Percentiles rank a stretch among this genome's conserved stretches.
Conservation (phyloP, 2,329 filamentous ascomycete species). For the Thelonectria rubi region DNA sequence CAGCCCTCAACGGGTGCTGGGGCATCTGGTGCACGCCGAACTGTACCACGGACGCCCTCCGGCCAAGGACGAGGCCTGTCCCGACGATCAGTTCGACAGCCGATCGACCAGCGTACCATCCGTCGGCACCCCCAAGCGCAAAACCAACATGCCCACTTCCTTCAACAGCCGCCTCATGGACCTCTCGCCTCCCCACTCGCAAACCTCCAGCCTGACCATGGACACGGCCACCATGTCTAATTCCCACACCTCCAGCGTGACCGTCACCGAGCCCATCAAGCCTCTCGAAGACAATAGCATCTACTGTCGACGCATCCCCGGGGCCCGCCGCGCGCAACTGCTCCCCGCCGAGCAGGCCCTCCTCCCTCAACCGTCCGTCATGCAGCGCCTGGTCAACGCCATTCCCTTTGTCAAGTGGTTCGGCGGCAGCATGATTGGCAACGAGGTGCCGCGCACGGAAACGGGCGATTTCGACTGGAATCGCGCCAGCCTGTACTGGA, state of each 20-base stretch:
- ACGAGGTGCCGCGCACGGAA: slow-evolving; percentile 76
- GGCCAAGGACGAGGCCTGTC: slow-evolving; percentile 69
- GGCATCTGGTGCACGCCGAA: slow-evolving; percentile 76
- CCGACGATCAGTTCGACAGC: slow-evolving; percentile 50
- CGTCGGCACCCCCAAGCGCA: slow-evolving; percentile 40
- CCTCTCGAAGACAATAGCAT: slow-evolving; percentile 47
- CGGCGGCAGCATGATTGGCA: slow-evolving; percentile 76
- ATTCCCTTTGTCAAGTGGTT: slow-evolving; percentile 79
- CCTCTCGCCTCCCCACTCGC: slow-evolving; percentile 56
- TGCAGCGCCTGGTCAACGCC: slow-evolving; percentile 69
- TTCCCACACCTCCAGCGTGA: slow-evolving; percentile 56
- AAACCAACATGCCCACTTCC: slow-evolving; percentile 46
- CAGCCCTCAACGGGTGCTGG: slow-evolving; percentile 77
- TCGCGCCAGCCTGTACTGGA: slow-evolving; percentile 72
- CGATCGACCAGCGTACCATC: slow-evolving; percentile 51
- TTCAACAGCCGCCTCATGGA: slow-evolving; percentile 52
- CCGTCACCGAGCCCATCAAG: slow-evolving; percentile 51
- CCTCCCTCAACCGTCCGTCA: slow-evolving; percentile 71
- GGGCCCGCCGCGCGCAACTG: slow-evolving; percentile 70
- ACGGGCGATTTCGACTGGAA: slow-evolving; percentile 82
- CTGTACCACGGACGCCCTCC: slow-evolving; percentile 73
- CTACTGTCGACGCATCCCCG: slow-evolving; percentile 71
- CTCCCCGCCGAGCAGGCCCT: slow-evolving; percentile 76
- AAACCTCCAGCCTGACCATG: slow-evolving; percentile 64
- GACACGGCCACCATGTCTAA: slow-evolving; percentile 63